phyloP scores from a whole-genome alignment of 306 rosid genomes.

The Pyrus betulifolia region DNA sequence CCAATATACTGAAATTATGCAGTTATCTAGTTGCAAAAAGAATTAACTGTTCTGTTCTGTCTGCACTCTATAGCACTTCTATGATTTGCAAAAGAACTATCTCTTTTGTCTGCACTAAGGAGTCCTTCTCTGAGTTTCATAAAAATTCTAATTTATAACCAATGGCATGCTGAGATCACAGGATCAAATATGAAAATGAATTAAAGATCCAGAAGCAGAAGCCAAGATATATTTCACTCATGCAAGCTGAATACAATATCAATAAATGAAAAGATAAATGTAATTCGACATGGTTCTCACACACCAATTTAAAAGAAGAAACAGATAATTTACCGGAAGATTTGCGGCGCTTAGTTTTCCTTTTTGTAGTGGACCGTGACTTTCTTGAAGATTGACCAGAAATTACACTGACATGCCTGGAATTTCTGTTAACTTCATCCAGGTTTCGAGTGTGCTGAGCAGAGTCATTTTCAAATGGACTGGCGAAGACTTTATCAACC shows the following conservation, averaged over 20 bases:
- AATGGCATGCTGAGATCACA: neutral
- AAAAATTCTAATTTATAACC: neutral
- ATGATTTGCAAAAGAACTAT: neutral
- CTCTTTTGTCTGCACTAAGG: neutral
- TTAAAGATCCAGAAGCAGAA: slow-evolving; percentile 7
- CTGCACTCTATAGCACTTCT: neutral
- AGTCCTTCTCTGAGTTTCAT: slow-evolving; percentile 12
- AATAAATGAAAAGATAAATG: neutral
- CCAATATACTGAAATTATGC: neutral
- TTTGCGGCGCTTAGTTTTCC: slow-evolving; percentile 55
- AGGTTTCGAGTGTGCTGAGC: slow-evolving; percentile 18
- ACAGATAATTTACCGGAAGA: slow-evolving; percentile 48
- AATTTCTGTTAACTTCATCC: slow-evolving; percentile 28
- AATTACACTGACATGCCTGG: slow-evolving; percentile 28
- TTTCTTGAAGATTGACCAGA: slow-evolving; percentile 37
- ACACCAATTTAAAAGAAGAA: slow-evolving; percentile 1
- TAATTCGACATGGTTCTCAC: neutral
- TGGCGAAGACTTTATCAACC: slow-evolving; percentile 22
- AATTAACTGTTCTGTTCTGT: neutral
- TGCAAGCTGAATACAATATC: neutral
- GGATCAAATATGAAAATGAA: slow-evolving; percentile 2
- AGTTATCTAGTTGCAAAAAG: neutral
- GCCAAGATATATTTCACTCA: neutral
- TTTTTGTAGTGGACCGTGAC: slow-evolving; percentile 47
- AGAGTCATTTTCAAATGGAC: slow-evolving; percentile 23